These are phyloP conservation scores for Discostella stelligeroides DNA, from an alignment of 108 stramenopile genomes.

Conservation along the genomic window DNA sequence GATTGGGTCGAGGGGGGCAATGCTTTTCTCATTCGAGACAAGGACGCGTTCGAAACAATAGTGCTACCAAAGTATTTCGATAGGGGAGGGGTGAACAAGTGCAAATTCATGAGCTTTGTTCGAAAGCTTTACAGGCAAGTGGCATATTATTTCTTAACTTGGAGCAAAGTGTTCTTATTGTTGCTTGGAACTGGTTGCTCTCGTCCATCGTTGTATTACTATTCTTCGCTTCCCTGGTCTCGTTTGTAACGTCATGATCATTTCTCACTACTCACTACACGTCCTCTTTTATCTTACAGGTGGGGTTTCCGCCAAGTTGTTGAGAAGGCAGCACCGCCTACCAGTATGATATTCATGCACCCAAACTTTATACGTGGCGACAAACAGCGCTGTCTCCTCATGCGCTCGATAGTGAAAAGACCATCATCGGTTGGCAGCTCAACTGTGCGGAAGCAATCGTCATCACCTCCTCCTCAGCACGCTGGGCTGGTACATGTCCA, in stretches of 20 bases:
- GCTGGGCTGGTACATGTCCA: too few relatives aligned
- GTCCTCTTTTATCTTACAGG: neutral
- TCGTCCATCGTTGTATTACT: too few relatives aligned
- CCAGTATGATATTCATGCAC: constrained; percentile 20
- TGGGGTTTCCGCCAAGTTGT: constrained; percentile 38
- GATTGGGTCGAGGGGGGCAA: constrained; percentile 20
- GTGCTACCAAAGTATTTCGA: constrained; percentile 27
- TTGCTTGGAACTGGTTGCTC: too few relatives aligned
- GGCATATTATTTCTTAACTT: too few relatives aligned
- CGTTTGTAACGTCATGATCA: neutral
- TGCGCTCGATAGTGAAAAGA: constrained; percentile 36
- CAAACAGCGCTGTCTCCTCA: constrained; percentile 20
- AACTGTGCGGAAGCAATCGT: too few relatives aligned
- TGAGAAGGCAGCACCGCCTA: constrained; percentile 8
- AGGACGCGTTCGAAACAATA: constrained; percentile 5
- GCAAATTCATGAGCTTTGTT: constrained; percentile 30
- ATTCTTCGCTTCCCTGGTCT: too few relatives aligned
- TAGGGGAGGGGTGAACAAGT: constrained; percentile 1
- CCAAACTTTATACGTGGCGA: constrained; percentile 23
- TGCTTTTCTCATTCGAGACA: constrained; percentile 24
- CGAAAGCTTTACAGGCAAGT: constrained; percentile 26
- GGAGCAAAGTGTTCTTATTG: too few relatives aligned
- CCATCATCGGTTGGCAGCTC: too few relatives aligned
- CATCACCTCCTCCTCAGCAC: too few relatives aligned
- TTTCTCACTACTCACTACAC: neutral